Conservation (phyloP, 2,329 filamentous ascomycete genomes). For the Fusarium sp. region DNA sequence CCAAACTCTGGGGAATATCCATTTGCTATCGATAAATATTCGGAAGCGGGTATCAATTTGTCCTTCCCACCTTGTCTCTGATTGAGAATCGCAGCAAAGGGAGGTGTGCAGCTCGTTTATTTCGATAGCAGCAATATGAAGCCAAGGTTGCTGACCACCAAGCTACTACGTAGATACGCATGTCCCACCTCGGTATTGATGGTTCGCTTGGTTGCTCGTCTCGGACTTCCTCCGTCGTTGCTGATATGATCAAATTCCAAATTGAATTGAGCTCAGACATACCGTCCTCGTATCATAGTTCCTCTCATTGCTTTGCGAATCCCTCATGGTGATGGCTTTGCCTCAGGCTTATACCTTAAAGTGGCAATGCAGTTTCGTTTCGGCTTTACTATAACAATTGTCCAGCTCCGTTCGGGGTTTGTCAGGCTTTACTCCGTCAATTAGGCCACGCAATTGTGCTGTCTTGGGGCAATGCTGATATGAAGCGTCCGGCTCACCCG, state of each 20-base stretch:
- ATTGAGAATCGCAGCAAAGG: background rate
- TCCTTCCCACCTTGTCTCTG: background rate
- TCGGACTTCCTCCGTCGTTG: constrained; percentile 23
- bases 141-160: background rate
- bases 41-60: constrained; percentile 4
- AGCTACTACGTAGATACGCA: background rate
- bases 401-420: background rate
- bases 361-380: background rate
- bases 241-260: constrained; percentile 34
- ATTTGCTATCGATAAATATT: constrained; percentile 8
- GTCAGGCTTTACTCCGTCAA: background rate
- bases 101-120: background rate
- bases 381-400: background rate
- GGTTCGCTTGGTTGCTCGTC: constrained; percentile 23
- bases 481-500: background rate
- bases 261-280: background rate
- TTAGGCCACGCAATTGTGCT: background rate
- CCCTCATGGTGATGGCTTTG: constrained; percentile 14
- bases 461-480: background rate
- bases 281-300: background rate
- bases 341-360: background rate
- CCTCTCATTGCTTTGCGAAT: background rate
- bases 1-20: constrained; percentile 13
- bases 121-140: background rate
- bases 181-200: constrained; percentile 18